Evolutionary conservation across 2,329 filamentous ascomycete species (phyloP), one percentile per base, ranked within the genome.

Genomic region (Remersonia thermophila): DNA sequence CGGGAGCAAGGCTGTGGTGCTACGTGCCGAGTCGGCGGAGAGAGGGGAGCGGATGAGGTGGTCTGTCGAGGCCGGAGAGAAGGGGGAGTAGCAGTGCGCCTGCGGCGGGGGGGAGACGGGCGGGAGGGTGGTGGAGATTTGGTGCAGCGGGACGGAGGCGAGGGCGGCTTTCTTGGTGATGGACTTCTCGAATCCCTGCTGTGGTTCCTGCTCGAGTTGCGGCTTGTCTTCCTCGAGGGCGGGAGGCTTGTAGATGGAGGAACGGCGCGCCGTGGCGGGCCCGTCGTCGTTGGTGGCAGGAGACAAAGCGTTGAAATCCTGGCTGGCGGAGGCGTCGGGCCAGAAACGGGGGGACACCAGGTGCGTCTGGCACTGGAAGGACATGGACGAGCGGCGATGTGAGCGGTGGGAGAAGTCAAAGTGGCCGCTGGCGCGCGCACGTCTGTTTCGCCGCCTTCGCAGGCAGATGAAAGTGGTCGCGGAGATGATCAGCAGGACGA

Each of bases 361-460:
- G 36, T 60, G 61, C 0, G 66, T 61, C 39, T 67, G 64, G 53
- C 69, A 71, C 23, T 61, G 61, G 52, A 71, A 72, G 2, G 65
- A 69, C 18, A 71, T 57, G 4, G 63, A 60, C 0, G 68, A 70
- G 11, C 51, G 49, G n/a, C 57, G 57, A 11, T 56, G 58, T 41
- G 56, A 52, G 13, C n/a, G n/a, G n/a, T n/a, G n/a, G n/a, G n/a
- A n/a, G n/a, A n/a, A n/a, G n/a, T n/a, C n/a, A n/a, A n/a, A n/a
- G n/a, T n/a, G n/a, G n/a, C n/a, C n/a, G n/a, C n/a, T n/a, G n/a
- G n/a, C n/a, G n/a, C 54, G 52, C 15, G 50, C 43, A 14, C 52
- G 51, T 9, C 47, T 56, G 41, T 63, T 66, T 30, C 50, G 53
- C 16, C 62, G 62, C 47, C 61, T 69, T 37, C 66, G 66, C 42